Conservation (phyloP, 2,329 filamentous ascomycete genomes). For the Aspergillus sp. region DNA sequence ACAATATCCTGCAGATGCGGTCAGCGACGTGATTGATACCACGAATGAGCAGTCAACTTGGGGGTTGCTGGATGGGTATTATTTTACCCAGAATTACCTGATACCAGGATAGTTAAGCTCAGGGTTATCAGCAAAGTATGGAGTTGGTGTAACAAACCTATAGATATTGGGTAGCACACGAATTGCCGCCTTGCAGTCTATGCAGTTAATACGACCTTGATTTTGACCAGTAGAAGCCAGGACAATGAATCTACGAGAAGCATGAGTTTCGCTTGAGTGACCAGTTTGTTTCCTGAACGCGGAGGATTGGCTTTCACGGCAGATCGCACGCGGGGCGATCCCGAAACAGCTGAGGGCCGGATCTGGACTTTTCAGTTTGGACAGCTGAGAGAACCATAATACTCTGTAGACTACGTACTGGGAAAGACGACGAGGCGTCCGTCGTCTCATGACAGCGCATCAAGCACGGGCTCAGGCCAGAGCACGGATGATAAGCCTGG, state of each 20-base stretch:
- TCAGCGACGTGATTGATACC: neutral
- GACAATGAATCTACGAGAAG: neutral
- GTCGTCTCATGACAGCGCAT: neutral
- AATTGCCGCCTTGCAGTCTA: neutral
- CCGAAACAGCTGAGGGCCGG: neutral
- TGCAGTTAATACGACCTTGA: neutral
- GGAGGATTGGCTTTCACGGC: neutral
- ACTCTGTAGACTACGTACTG: no score
- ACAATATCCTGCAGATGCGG: neutral
- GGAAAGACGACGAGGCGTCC: no score
- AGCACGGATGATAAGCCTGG: conserved; percentile 7
- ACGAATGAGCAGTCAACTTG: neutral
- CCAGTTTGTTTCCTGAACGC: neutral
- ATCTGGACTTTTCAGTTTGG: no score
- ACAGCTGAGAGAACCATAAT: no score
- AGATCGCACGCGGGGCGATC: neutral
- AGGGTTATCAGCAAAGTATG: neutral
- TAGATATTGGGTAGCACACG: neutral
- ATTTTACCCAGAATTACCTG: neutral
- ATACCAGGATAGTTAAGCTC: neutral
- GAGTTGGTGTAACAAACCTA: neutral
- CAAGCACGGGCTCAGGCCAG: neutral
- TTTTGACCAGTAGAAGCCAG: neutral
- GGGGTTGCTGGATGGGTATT: neutral
- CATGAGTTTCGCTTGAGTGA: neutral